Percentiles rank a stretch among this genome's conserved stretches.
Evolutionary conservation across 2,329 filamentous ascomycete genomes (phyloP).

Genomic region (Pseudopithomyces chartarum): DNA sequence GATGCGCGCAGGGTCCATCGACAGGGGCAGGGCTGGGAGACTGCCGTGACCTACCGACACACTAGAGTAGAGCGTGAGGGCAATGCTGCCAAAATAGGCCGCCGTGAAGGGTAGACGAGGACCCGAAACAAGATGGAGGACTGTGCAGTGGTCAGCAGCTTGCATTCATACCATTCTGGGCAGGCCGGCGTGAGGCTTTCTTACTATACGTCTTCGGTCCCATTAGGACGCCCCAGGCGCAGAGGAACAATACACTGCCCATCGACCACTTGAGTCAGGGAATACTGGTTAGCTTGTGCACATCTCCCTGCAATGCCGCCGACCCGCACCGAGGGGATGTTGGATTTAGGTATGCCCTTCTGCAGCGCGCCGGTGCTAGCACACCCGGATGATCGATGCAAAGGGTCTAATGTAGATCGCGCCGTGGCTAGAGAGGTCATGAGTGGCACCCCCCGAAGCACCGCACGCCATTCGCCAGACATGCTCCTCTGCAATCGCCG

Average conservation of each 20-base stretch:
- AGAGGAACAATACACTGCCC: slow-evolving; percentile 86
- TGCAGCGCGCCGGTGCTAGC: slow-evolving; percentile 46
- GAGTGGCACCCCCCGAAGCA: slow-evolving; percentile 26
- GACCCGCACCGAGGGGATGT: slow-evolving; percentile 27
- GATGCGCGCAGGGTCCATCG: slow-evolving; percentile 33
- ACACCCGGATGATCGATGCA: slow-evolving; percentile 49
- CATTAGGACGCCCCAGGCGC: slow-evolving; percentile 94
- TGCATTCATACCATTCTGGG: too few species aligned
- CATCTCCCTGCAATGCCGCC: slow-evolving; percentile 30
- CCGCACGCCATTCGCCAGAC: slow-evolving; percentile 24
- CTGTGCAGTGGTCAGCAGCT: slow-evolving; percentile 34
- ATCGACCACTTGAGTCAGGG: slow-evolving; percentile 79
- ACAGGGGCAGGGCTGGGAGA: slow-evolving; percentile 17
- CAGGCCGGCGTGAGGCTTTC: neutral
- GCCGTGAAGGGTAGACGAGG: slow-evolving; percentile 89
- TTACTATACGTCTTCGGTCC: slow-evolving; percentile 76
- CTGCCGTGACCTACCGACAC: slow-evolving; percentile 73
- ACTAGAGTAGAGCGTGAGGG: slow-evolving; percentile 87
- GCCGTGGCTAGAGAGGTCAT: slow-evolving; percentile 44
- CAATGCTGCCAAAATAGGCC: slow-evolving; percentile 93
- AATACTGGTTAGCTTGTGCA: slow-evolving; percentile 42
- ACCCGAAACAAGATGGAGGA: slow-evolving; percentile 79
- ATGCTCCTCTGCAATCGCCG: slow-evolving; percentile 16
- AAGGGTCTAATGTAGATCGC: slow-evolving; percentile 39
- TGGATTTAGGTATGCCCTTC: slow-evolving; percentile 35